Base-by-base conservation (phyloP, 2,329 filamentous ascomycete genomes). In the Diaporthe vexans region DNA sequence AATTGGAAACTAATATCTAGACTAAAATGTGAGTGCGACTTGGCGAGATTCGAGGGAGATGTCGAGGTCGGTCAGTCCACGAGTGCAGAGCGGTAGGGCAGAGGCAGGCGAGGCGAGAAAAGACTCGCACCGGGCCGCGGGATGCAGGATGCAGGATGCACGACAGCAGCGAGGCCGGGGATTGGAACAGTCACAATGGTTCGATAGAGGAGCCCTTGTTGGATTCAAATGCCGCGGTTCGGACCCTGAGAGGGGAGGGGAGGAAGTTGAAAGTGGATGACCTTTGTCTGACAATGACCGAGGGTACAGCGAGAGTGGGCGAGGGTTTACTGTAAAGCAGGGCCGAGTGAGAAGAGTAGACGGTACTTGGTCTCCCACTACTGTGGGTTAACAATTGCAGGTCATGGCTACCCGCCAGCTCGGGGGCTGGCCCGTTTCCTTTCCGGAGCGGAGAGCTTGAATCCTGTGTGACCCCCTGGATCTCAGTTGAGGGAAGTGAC, bases 271-370 rank as follows among this genome's bases (percentile, higher is more conserved):
- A 67, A 67, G 63, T 67, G 63, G 63, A 67, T 67, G 63, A 67
- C 63, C 46, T 67, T 37, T 67, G 46, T 67, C 63, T 67, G 61
- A 67, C 61, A 67, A 37, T 67, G 63, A 67, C 63, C 63, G 63
- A 67, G 63, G 63, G 43, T 67, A 67, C 24, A 51, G 40, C 26
- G 10, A 48, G 26, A 17, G 19, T 11, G 17, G 21, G 43, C 19
- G 43, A 43, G 40, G 40, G 40, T 43, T 43, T 17, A 6, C 26
- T 21, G 58, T 33, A 3, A 29, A 19, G 29, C 15, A 51, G 29
- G 29, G 46, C 61, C 13, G 24, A 40, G 24, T 19, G 8, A 52
- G 21, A n/a, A 21, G 8, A 51, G 63, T 68, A 40, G 1, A 26
- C 1, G 33, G 63, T 40, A 68, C 63, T 21, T 40, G 15, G 5